Percentiles rank a stretch among this genome's conserved stretches.
phyloP scores from a whole-genome alignment of 495 filamentous ascomycete genomes.

The Paragyromitra xinjiangensis region DNA sequence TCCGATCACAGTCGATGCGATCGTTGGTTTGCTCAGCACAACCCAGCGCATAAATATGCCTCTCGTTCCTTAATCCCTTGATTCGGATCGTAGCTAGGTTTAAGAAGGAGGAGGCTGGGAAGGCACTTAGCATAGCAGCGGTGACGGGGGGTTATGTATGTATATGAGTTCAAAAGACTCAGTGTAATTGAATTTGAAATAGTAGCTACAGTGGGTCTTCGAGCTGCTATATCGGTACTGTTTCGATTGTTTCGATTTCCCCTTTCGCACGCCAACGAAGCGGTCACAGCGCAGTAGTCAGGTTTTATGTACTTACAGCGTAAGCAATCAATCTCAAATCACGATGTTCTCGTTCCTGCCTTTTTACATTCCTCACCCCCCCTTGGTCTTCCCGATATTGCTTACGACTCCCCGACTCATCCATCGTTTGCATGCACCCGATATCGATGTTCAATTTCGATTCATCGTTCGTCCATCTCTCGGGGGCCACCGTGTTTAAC shows the following conservation, averaged over 20 bases:
- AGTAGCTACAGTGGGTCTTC: slow-evolving; percentile 25
- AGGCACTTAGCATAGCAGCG: slow-evolving; percentile 13
- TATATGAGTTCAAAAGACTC: slow-evolving; percentile 25
- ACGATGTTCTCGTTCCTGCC: slow-evolving; percentile 37
- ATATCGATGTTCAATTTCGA: slow-evolving; percentile 30
- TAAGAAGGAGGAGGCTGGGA: slow-evolving; percentile 11
- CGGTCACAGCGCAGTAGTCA: slow-evolving; percentile 32
- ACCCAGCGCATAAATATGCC: slow-evolving; percentile 28
- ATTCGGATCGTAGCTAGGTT: slow-evolving; percentile 27
- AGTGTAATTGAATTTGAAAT: slow-evolving; percentile 38
- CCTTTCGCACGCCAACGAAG: slow-evolving; percentile 24
- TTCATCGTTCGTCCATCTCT: slow-evolving; percentile 7
- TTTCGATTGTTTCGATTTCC: slow-evolving; percentile 26
- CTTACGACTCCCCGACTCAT: slow-evolving; percentile 29
- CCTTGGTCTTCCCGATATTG: slow-evolving; percentile 8
- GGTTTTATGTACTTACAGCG: not conserved
- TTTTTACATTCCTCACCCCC: slow-evolving; percentile 5
- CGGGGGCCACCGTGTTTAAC: slow-evolving; percentile 30
- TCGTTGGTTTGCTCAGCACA: slow-evolving; percentile 33
- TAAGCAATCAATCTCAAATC: slow-evolving; percentile 38
- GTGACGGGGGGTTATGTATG: slow-evolving; percentile 29
- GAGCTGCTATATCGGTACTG: slow-evolving; percentile 37
- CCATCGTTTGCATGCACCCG: slow-evolving; percentile 42
- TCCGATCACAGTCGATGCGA: slow-evolving; percentile 46
- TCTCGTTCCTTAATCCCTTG: slow-evolving; percentile 13